A percentile compares a stretch with the other conserved stretches of the same genome.
Conservation (phyloP, 2,329 filamentous ascomycete species). For the Bipolaris bicolor region DNA sequence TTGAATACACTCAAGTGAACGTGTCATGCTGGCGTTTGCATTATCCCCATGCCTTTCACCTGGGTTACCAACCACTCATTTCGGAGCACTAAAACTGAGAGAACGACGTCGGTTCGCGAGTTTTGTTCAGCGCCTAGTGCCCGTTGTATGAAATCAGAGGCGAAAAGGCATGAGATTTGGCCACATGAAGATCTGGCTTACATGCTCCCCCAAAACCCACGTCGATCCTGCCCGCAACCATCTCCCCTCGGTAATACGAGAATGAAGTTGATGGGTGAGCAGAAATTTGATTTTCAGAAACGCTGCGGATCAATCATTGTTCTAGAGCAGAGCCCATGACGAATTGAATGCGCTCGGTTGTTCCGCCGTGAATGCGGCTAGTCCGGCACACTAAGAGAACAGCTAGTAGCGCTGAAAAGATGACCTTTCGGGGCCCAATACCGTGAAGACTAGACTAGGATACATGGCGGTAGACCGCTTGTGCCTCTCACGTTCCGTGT, state of each 20-base stretch:
- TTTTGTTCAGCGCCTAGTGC: not conserved
- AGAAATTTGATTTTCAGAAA: not conserved
- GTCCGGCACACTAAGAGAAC: not conserved
- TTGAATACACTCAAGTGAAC: not conserved
- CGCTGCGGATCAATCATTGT: not conserved
- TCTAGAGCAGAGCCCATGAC: not conserved
- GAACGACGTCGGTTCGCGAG: not conserved
- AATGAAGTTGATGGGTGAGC: not conserved
- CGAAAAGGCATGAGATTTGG: not conserved
- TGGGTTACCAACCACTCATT: not conserved
- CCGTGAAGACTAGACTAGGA: not conserved
- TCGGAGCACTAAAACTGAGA: not conserved
- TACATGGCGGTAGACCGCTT: not conserved
- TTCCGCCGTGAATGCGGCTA: not conserved
- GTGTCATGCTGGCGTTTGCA: not conserved
- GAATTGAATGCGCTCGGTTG: not conserved
- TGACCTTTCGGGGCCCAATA: not conserved
- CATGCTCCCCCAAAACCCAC: not conserved
- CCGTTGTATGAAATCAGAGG: not conserved
- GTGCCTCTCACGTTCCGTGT: not conserved
- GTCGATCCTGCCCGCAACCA: not conserved
- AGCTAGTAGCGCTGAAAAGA: conserved; percentile 8
- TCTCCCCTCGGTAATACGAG: not conserved
- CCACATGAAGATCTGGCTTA: not conserved
- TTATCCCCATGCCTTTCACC: not conserved